phyloP scores from a whole-genome alignment of 768 basidiomycete genomes.

The Trametes elegans region DNA sequence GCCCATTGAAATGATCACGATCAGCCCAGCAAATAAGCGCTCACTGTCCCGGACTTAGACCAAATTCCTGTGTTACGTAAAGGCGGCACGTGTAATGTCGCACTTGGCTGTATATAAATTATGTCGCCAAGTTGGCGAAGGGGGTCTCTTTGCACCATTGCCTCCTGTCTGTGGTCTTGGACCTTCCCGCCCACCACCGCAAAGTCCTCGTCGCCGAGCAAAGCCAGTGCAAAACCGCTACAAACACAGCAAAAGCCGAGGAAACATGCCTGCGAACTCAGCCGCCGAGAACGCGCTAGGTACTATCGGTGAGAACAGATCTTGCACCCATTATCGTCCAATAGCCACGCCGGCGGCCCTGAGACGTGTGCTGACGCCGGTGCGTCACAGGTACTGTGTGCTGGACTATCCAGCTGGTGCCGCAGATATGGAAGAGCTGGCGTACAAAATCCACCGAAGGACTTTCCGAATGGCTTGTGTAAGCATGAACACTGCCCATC shows the following conservation, averaged over 20 bases:
- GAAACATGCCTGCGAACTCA: slow-evolving; percentile 21
- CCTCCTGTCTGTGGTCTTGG: too few relatives aligned
- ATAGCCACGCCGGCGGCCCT: not conserved
- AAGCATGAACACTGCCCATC: slow-evolving; percentile 4
- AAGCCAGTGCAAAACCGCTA: not conserved
- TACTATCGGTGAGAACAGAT: slow-evolving; percentile 21
- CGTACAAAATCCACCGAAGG: slow-evolving; percentile 67
- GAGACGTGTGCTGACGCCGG: not conserved
- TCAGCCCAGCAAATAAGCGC: too few relatives aligned
- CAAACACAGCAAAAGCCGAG: not conserved
- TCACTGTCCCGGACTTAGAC: too few relatives aligned
- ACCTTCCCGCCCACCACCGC: too few relatives aligned
- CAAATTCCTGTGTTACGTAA: too few relatives aligned
- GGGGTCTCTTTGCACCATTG: too few relatives aligned
- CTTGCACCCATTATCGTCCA: not conserved
- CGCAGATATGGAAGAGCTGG: slow-evolving; percentile 74
- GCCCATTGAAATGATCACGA: too few relatives aligned
- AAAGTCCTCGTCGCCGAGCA: too few relatives aligned
- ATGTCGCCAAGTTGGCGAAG: too few relatives aligned
- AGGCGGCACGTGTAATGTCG: too few relatives aligned
- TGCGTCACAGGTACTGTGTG: slow-evolving; percentile 61
- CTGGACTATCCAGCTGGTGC: slow-evolving; percentile 65
- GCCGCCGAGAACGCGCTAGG: slow-evolving; percentile 28
- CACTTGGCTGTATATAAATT: too few relatives aligned
- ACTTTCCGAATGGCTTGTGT: slow-evolving; percentile 68